These are phyloP conservation scores for Cercis canadensis DNA, from an alignment of 306 rosid species.

Conservation along the genomic window DNA sequence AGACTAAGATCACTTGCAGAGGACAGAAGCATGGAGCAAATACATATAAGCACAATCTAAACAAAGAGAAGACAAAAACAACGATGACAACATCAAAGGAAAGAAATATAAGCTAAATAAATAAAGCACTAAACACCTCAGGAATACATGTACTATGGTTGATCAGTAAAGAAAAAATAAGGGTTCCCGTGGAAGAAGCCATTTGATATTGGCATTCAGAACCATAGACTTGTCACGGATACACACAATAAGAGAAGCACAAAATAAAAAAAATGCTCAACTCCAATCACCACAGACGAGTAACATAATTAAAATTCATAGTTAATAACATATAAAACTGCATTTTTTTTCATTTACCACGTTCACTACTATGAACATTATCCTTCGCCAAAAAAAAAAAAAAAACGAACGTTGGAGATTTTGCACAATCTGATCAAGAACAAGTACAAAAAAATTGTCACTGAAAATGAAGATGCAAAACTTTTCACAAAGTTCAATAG, in stretches of 20 bases:
- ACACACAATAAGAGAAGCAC: slow-evolving; percentile 1
- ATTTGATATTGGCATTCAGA: neutral
- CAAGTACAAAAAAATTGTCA: neutral
- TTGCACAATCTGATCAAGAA: neutral
- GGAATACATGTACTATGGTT: slow-evolving; percentile 1
- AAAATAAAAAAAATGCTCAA: slow-evolving; percentile 24
- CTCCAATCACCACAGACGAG: slow-evolving; percentile 19
- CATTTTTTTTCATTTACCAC: neutral
- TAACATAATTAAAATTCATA: no score
- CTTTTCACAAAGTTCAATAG: neutral
- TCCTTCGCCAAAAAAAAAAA: neutral
- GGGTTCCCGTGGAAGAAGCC: neutral
- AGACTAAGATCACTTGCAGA: neutral
- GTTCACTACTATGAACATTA: neutral
- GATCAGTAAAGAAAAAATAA: neutral
- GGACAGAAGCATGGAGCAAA: neutral
- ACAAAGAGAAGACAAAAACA: neutral
- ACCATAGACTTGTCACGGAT: neutral
- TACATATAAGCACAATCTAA: neutral
- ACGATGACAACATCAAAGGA: neutral
- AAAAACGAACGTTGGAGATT: neutral
- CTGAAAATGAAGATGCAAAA: neutral
- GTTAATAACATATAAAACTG: neutral
- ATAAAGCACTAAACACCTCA: neutral
- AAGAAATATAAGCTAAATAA: neutral